Base-by-base conservation (phyloP, 768 basidiomycete species). In the Kwoniella mangroviensis region DNA sequence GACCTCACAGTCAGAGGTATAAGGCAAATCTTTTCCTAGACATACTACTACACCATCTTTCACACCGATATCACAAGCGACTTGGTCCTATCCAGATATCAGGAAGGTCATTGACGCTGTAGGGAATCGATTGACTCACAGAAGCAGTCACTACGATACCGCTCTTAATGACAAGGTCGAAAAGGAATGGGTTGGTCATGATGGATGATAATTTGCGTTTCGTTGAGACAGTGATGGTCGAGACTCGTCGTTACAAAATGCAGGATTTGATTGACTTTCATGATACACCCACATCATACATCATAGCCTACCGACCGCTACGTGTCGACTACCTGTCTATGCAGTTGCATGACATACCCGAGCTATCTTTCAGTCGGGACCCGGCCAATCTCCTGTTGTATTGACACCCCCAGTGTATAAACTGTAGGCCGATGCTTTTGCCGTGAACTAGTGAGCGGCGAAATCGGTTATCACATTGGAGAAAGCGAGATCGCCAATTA, bases 41-140 rank as follows among this genome's bases (percentile, higher is more conserved):
- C 78, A 73, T 4, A 72, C 65, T 15, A 84, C 76, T 45, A 80
- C 78, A 53, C 84, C 83, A 61, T 83, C 76, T 65, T 80, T 83
- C 59, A 83, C 70, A 15, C 81, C 83, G 26, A 84, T 80, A 65
- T 84, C 83, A 69, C 88, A 76, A 10, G 52, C 43, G 19, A 64
- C 64, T 63, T 76, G 72, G 57, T 76, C 75, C 72, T 70, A 24
- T 19, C 9, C 59, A 4, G 3, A 19, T 1, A 6, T 65, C 65
- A 71, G 63, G 26, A 19, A 34, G 3, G 34, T 1, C 45, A 51
- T 61, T 2, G 9, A 1, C 6, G 15, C 51, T 0, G 26, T 10
- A 41, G 3, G 15, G 21, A 21, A 24, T 26, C 1, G 51, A 24
- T 4, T 7, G 9, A 61, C 75, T 67, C 67, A 73, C 73, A 21